phyloP scores from a whole-genome alignment of 2,329 filamentous ascomycete genomes.

The Fusarium austroafricanum region DNA sequence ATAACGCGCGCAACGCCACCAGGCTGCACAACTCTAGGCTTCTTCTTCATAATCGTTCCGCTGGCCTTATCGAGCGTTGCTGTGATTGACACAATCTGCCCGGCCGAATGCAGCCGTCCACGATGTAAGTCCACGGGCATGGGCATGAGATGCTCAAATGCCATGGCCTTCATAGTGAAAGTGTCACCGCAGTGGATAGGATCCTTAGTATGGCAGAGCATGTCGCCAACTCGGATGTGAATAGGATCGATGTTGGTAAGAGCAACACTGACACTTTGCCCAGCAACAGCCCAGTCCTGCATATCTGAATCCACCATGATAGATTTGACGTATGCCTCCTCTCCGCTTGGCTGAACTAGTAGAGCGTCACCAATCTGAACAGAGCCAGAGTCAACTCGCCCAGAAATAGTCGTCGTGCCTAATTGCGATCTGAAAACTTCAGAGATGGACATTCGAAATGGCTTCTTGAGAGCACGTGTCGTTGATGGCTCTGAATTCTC shows the following conservation, averaged over 20 bases:
- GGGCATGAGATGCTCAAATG: conserved; percentile 89
- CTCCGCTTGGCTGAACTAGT: conserved; percentile 81
- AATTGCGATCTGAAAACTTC: conserved; percentile 87
- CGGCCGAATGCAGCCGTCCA: conserved; percentile 83
- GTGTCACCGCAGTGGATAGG: conserved; percentile 77
- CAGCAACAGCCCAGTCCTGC: conserved; percentile 90
- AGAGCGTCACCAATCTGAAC: conserved; percentile 87
- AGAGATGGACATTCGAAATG: conserved; percentile 85
- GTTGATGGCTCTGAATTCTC: conserved; percentile 82
- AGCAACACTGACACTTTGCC: conserved; percentile 88
- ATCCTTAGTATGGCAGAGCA: conserved; percentile 77
- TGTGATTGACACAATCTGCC: conserved; percentile 76
- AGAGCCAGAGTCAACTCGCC: conserved; percentile 85
- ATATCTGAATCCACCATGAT: conserved; percentile 80
- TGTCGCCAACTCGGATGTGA: conserved; percentile 85
- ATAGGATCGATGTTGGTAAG: conserved; percentile 86
- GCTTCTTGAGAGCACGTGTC: conserved; percentile 75
- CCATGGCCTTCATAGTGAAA: conserved; percentile 86
- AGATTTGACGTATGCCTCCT: conserved; percentile 83
- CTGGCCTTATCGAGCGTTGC: conserved; percentile 82
- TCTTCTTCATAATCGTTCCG: conserved; percentile 82
- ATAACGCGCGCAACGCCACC: conserved; percentile 80
- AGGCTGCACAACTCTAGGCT: conserved; percentile 84
- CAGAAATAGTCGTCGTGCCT: conserved; percentile 85
- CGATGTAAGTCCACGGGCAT: conserved; percentile 91